Evolutionary conservation across 2,329 filamentous ascomycete genomes (phyloP).

Genomic region (Alternaria sp.): DNA sequence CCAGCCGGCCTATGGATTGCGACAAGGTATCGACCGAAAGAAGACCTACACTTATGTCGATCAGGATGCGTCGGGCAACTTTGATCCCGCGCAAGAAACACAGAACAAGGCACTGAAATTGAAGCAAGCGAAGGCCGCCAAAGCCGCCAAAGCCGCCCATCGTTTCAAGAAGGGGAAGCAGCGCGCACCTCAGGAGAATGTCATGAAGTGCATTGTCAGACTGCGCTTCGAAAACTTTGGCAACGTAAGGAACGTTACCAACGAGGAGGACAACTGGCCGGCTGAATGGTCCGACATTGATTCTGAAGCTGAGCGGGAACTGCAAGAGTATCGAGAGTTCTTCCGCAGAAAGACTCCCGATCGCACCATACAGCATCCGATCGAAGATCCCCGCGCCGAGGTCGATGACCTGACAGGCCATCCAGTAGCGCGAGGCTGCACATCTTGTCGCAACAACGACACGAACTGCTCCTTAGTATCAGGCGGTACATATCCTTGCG

Average conservation of each 20-base stretch:
- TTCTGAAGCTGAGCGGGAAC: slow-evolving; percentile 19
- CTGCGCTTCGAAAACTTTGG: slow-evolving; percentile 20
- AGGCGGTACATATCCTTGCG: slow-evolving; percentile 38
- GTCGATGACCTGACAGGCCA: slow-evolving; percentile 41
- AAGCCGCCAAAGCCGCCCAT: slow-evolving; percentile 10
- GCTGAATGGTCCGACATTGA: slow-evolving; percentile 28
- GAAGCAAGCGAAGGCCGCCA: slow-evolving; percentile 17
- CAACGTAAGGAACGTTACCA: slow-evolving; percentile 28
- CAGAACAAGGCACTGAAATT: slow-evolving; percentile 3
- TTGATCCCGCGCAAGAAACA: slow-evolving; percentile 34
- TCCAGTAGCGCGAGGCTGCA: slow-evolving; percentile 45
- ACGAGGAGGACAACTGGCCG: slow-evolving; percentile 39
- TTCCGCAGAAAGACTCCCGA: slow-evolving; percentile 20
- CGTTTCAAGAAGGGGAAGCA: slow-evolving; percentile 16
- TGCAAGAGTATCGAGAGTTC: slow-evolving; percentile 5
- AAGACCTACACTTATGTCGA: slow-evolving; percentile 41
- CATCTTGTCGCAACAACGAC: slow-evolving; percentile 34
- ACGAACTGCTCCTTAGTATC: slow-evolving; percentile 34
- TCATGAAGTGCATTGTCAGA: slow-evolving; percentile 27
- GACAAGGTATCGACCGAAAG: slow-evolving; percentile 30
- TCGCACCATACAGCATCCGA: slow-evolving; percentile 13
- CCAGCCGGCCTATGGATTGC: slow-evolving; percentile 28
- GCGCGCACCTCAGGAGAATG: not conserved
- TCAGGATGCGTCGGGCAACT: slow-evolving; percentile 47
- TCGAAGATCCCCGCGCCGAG: slow-evolving; percentile 31